Evolutionary conservation across 495 filamentous ascomycete species (phyloP), one percentile per base, ranked within the genome.

Genomic region (Penicillium waksmanii): DNA sequence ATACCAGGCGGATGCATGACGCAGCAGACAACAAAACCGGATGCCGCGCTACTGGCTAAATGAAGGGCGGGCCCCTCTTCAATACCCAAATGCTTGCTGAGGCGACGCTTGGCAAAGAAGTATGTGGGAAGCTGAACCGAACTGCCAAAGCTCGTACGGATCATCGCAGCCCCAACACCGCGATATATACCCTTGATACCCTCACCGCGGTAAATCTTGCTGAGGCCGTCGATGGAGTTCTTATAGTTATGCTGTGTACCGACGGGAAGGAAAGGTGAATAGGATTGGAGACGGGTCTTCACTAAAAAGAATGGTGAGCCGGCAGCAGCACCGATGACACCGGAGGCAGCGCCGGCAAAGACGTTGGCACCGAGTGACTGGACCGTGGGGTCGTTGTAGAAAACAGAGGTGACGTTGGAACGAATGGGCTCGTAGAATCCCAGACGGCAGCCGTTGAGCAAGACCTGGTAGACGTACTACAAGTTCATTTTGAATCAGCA

Each of bases 341-440:
- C 95, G 7, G 90, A 94, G 3, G 85, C 74, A 7, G 95, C 95
- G 60, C 95, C 95, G 46, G 89, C 86, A 67, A 97, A 89, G 78
- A 99, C 89, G 73, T 99, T 99, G 76, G 96, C 84, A 17, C 85
- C 88, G 50, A 98, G 79, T 60, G 87, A 94, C 70, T 98, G 95
- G 19, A 86, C 82, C 8, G 78, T 79, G 9, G 85, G 65, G 71
- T 97, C 90, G 54, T 82, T 80, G 76, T 90, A 90, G 43, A 96
- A 67, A 21, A 83, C 73, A 3, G 71, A 78, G 13, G 92, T 89
- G 40, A 96, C 55, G 19, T 76, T 76, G 15, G 80, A 75, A 60
- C 95, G 91, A 67, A 98, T 84, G 1, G 95, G 95, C 75, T 99
- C 95, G 80, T 99, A 99, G 81, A 99, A 97, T 38, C 95, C 94